Conservation (phyloP, 176 grass and related monocot species). For the Melocanna baccifera region DNA sequence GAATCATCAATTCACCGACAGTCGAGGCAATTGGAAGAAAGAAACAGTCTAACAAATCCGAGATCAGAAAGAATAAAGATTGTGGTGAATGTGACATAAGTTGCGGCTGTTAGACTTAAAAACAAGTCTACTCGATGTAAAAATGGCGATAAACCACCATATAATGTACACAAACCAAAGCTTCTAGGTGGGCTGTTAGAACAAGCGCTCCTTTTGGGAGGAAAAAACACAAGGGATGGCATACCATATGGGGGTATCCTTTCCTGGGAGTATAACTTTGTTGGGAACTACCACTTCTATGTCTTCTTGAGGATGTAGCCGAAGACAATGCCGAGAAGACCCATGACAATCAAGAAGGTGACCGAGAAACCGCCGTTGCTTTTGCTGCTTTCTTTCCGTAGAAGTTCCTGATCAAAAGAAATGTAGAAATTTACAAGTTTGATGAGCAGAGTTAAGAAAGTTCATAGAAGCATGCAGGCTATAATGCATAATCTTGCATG, state of each 20-base stretch:
- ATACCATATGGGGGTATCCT: constrained; percentile 28
- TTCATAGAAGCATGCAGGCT: background rate
- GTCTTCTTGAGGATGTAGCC: constrained; percentile 88
- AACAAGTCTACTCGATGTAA: constrained; percentile 39
- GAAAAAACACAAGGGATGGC: constrained; percentile 20
- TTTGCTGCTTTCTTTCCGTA: constrained; percentile 71
- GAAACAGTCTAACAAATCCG: background rate
- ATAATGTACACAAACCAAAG: constrained; percentile 54
- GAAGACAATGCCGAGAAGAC: constrained; percentile 63
- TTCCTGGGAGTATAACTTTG: constrained; percentile 32
- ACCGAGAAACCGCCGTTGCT: constrained; percentile 53
- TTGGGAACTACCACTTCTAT: constrained; percentile 36
- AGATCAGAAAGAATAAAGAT: constrained; percentile 42
- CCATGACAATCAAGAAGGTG: constrained; percentile 70
- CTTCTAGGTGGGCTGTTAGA: constrained; percentile 36
- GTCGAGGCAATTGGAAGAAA: background rate
- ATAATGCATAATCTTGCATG: background rate
- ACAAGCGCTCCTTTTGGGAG: constrained; percentile 40
- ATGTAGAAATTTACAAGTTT: background rate
- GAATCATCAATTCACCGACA: background rate
- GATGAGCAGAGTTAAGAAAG: background rate
- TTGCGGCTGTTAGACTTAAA: background rate
- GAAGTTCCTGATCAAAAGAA: constrained; percentile 58
- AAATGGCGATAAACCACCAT: constrained; percentile 16
- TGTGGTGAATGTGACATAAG: constrained; percentile 5